A percentile compares a stretch with the other conserved stretches of the same genome.
phyloP scores from a whole-genome alignment of 768 basidiomycete species.

The Naganishia randhawae region DNA sequence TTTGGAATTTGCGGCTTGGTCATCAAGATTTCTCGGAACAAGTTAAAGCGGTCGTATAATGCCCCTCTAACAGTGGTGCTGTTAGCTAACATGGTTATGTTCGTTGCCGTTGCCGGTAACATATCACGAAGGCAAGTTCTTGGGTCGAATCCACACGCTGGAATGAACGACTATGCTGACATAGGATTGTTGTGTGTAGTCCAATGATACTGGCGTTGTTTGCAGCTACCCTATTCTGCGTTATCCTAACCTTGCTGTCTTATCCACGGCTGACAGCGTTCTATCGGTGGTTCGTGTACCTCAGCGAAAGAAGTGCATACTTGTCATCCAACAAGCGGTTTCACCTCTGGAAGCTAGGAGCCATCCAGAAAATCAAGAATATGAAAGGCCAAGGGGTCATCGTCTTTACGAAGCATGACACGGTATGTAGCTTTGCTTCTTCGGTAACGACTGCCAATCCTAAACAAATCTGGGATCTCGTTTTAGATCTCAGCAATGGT shows the following conservation, averaged over 20 bases:
- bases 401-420: conserved; percentile 22
- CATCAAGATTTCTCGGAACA: conserved; percentile 25
- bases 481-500: conserved; percentile 64
- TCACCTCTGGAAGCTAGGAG: conserved; percentile 5
- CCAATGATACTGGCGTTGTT: conserved; percentile 22
- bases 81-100: background rate
- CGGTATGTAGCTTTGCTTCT: background rate
- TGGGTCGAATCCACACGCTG: background rate
- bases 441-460: background rate
- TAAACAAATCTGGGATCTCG: no score
- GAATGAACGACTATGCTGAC: background rate
- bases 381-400: conserved; percentile 19
- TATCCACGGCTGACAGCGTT: conserved; percentile 13
- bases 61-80: conserved; percentile 13
- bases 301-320: conserved; percentile 21
- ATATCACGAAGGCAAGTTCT: conserved; percentile 12
- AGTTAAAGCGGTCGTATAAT: conserved; percentile 9
- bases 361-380: conserved; percentile 8
- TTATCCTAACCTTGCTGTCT: background rate
- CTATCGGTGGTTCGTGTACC: conserved; percentile 20
- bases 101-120: conserved; percentile 19
- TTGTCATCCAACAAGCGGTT: background rate
- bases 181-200: background rate
- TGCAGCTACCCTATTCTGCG: conserved; percentile 7
- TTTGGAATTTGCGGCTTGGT: conserved; percentile 32